Base-by-base conservation (phyloP, 306 rosid species). In the Glycine soja region DNA sequence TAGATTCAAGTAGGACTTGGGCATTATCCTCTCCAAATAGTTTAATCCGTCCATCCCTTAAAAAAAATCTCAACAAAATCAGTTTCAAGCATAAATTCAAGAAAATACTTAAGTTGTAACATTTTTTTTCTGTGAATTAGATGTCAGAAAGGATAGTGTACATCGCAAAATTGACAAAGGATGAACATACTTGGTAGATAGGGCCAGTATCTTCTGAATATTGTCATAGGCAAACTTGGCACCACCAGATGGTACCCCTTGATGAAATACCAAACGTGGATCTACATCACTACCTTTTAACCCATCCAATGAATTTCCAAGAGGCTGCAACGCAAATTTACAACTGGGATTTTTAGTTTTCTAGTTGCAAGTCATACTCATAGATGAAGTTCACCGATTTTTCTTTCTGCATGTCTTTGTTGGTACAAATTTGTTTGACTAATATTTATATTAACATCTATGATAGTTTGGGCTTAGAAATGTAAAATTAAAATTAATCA, bases 31-130 rank as follows among this genome's bases (percentile, higher is more conserved):
- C 88, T 36, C 97, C 97, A 81, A 88, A 91, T 57, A 95, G 87
- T 77, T 95, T 95, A 57, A 91, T 89, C 16, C 92, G 84, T 47
- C 99, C 99, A 89, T 95, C 92, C 75, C 99, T 95, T 85, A 53
- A 4, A 51, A 32, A 15, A 4, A 18, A 59, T 18, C 7, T 36
- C 34, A 42, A 47, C 12, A 48, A 70, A 65, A 56, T 50, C 51
- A 70, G 19, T 10, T 54, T 70, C n/a, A 77, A 79, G 34, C 68
- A 36, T 54, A 54, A 63, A 34, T 54, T 78, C 32, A 72, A 43
- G 13, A 77, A 40, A 57, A 14, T 46, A 24, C 10, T 7, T 68
- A 16, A 48, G 47, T 43, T 9, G 19, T 15, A 51, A 51, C 74
- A 63, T 65, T 30, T 3, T 54, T 69, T 59, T 40, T 50, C 57